A percentile compares a stretch with the other conserved stretches of the same genome.
Evolutionary conservation across 768 basidiomycete genomes (phyloP).

Genomic region (Pleurotus tuber-regium): DNA sequence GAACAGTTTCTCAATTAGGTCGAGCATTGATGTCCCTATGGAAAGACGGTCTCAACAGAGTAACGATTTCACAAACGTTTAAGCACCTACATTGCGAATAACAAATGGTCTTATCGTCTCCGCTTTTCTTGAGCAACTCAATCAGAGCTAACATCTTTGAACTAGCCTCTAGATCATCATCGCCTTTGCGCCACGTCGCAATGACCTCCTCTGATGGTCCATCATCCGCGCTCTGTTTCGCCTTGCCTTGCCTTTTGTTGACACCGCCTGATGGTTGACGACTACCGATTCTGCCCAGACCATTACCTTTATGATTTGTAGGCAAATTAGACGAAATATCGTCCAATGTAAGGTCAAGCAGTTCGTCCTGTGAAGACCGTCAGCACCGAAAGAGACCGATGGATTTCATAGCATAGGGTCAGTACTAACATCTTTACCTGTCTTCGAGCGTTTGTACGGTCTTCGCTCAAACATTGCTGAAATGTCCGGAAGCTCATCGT

Average conservation of each 20-base stretch:
- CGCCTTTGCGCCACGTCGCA: conserved; percentile 56
- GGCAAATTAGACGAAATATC: conserved; percentile 22
- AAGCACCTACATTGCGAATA: conserved; percentile 72
- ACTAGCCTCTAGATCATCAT: conserved; percentile 62
- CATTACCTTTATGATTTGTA: conserved; percentile 12
- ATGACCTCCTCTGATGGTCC: conserved; percentile 43
- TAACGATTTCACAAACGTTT: too few relatives aligned
- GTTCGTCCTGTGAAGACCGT: conserved; percentile 15
- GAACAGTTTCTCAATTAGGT: conserved; percentile 60
- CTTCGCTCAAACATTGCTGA: conserved; percentile 34
- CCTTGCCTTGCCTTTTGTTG: conserved; percentile 25
- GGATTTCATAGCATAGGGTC: too few relatives aligned
- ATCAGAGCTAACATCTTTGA: conserved; percentile 66
- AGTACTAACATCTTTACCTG: conserved; percentile 15
- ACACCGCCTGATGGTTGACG: conserved; percentile 10
- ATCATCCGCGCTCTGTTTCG: conserved; percentile 20
- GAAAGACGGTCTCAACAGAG: neutral
- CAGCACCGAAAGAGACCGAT: too few relatives aligned
- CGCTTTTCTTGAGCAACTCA: conserved; percentile 51
- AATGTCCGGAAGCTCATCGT: conserved; percentile 54
- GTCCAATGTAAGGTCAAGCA: conserved; percentile 27
- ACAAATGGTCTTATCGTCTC: conserved; percentile 63
- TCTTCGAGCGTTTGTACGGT: conserved; percentile 33
- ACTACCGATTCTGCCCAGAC: conserved; percentile 23
- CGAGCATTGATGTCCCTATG: conserved; percentile 77